Conservation (phyloP, 805 yeast genomes). For the Candida patagonica region DNA sequence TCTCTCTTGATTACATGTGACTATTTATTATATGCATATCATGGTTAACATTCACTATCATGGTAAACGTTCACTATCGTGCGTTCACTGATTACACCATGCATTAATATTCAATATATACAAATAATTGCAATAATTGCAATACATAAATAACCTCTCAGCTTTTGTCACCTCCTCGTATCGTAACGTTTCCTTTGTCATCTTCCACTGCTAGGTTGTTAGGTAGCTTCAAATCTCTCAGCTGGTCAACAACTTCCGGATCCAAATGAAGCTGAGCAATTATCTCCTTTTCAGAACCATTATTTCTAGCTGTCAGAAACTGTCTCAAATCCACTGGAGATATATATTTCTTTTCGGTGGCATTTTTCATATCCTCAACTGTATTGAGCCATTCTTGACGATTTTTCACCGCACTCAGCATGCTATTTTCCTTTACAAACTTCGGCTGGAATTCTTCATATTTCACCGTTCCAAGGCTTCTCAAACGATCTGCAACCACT, state of each 20-base stretch:
- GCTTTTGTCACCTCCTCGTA: not conserved
- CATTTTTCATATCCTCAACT: not conserved
- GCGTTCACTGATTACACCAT: too few relatives aligned
- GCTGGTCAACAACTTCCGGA: not conserved
- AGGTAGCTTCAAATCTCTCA: not conserved
- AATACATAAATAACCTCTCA: too few relatives aligned
- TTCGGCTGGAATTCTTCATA: not conserved
- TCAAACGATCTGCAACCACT: not conserved
- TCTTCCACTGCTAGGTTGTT: not conserved
- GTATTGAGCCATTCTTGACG: not conserved
- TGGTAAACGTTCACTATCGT: too few relatives aligned
- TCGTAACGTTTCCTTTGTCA: not conserved
- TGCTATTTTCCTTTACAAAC: slow-evolving; percentile 1
- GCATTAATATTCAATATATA: too few relatives aligned
- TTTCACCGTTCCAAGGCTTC: not conserved
- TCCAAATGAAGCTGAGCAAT: not conserved
- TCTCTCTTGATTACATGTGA: too few relatives aligned
- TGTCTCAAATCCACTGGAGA: not conserved
- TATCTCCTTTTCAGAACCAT: not conserved
- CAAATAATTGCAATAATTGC: too few relatives aligned
- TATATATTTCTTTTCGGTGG: not conserved
- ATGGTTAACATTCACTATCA: too few relatives aligned
- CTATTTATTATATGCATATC: too few relatives aligned
- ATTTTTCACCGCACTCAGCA: slow-evolving; percentile 4
- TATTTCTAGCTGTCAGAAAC: not conserved